Evolutionary conservation across 495 filamentous ascomycete genomes (phyloP).

Genomic region (Aspergillus kassunensis): DNA sequence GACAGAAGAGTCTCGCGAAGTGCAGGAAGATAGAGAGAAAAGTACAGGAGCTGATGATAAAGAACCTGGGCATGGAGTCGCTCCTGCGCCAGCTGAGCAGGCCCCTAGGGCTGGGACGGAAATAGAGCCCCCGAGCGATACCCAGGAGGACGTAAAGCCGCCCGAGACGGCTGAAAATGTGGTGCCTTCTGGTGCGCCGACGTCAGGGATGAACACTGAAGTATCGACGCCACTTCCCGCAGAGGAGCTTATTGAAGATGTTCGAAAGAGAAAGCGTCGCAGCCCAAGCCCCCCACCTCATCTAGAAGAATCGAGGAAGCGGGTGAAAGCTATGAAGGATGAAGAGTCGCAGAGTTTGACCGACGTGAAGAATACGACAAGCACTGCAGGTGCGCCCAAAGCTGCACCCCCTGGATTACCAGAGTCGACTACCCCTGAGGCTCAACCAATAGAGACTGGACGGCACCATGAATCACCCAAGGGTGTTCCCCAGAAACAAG

Average conservation of each 20-base stretch:
- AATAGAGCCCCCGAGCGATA: constrained; percentile 8
- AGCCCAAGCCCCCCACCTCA: constrained; percentile 64
- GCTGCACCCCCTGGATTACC: constrained; percentile 8
- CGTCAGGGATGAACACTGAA: constrained; percentile 27
- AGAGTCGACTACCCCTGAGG: not conserved
- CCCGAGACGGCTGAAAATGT: constrained; percentile 16
- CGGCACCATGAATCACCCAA: constrained; percentile 12
- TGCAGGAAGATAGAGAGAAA: not conserved
- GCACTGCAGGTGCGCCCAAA: constrained; percentile 12
- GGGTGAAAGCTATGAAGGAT: constrained; percentile 34
- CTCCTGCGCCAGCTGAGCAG: constrained; percentile 24
- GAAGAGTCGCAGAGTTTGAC: constrained; percentile 26
- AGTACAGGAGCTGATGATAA: not conserved
- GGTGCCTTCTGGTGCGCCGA: constrained; percentile 11
- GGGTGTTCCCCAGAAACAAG: constrained; percentile 22
- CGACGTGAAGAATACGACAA: constrained; percentile 21
- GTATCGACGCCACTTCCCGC: constrained; percentile 33
- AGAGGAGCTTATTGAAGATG: constrained; percentile 50
- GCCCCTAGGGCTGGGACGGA: constrained; percentile 15
- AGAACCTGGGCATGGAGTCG: constrained; percentile 12
- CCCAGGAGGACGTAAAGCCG: constrained; percentile 7
- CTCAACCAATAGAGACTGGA: not conserved
- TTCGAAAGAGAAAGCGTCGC: constrained; percentile 68
- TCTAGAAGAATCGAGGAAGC: constrained; percentile 42
- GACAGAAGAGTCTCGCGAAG: not conserved